Evolutionary conservation across 1,284 basidiomycete species (phyloP).

Genomic region (Fomitopsis palustris): DNA sequence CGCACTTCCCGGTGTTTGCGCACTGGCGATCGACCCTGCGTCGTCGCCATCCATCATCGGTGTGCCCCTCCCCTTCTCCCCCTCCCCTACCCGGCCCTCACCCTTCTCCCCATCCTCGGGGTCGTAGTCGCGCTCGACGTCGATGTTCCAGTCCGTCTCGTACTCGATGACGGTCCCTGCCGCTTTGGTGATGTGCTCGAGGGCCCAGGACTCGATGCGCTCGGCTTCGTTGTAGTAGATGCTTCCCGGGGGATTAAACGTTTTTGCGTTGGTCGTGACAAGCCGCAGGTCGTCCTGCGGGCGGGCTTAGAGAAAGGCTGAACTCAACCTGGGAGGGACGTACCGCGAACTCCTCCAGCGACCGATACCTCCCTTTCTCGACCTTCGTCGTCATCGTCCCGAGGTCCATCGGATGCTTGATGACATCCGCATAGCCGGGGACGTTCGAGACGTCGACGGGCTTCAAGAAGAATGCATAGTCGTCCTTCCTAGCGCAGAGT

Average conservation of each 20-base stretch:
- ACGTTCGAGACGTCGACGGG: conserved; percentile 68
- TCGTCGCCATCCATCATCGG: conserved; percentile 30
- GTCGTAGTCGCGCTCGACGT: conserved; percentile 69
- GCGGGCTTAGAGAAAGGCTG: not conserved
- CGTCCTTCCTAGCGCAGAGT: conserved; percentile 61
- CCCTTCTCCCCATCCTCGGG: conserved; percentile 45
- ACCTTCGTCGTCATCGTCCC: conserved; percentile 76
- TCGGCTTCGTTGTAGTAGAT: conserved; percentile 74
- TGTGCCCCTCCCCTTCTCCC: conserved; percentile 20
- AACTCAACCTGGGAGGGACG: conserved; percentile 24
- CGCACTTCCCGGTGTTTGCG: conserved; percentile 9
- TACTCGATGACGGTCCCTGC: conserved; percentile 71
- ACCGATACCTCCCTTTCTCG: conserved; percentile 60
- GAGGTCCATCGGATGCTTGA: conserved; percentile 80
- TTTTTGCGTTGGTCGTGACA: conserved; percentile 70
- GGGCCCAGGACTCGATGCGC: conserved; percentile 59
- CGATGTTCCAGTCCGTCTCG: conserved; percentile 80
- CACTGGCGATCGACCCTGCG: conserved; percentile 23
- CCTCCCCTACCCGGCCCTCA: conserved; percentile 25
- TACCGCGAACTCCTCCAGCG: conserved; percentile 74
- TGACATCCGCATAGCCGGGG: conserved; percentile 64
- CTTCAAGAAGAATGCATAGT: conserved; percentile 79
- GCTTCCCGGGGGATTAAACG: conserved; percentile 67
- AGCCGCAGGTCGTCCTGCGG: conserved; percentile 63
- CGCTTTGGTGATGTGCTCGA: conserved; percentile 69